Percentiles rank a stretch among this genome's conserved stretches.
Conservation (phyloP, 176 grass and related monocot species). For the Ampelocalamus luodianensis region DNA sequence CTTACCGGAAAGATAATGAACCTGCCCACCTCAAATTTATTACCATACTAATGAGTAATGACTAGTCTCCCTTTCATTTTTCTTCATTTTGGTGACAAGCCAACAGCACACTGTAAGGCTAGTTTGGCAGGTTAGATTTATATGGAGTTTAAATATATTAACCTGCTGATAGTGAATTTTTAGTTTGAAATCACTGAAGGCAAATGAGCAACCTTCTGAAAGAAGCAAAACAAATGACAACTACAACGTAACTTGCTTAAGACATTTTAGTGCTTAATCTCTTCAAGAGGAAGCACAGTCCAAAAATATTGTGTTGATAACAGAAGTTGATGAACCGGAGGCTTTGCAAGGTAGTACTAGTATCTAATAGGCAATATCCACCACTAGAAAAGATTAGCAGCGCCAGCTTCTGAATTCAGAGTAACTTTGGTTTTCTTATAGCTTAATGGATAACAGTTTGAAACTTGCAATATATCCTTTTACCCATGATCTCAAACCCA, state of each 20-base stretch:
- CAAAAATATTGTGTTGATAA: not conserved
- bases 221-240: not conserved
- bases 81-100: not conserved
- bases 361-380: no score
- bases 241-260: conserved; percentile 1
- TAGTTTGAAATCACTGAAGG: not conserved
- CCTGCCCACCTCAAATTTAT: conserved; percentile 2
- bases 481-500: not conserved
- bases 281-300: conserved; percentile 1
- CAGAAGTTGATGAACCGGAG: no score
- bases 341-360: no score
- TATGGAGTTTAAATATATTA: not conserved
- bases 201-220: not conserved
- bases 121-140: not conserved
- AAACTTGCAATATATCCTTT: not conserved
- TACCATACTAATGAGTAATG: not conserved
- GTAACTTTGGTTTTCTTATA: not conserved
- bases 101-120: not conserved
- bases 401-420: no score
- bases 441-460: not conserved
- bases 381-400: no score
- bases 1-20: conserved; percentile 8
- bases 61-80: not conserved
- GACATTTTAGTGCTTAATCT: not conserved
- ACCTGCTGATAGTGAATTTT: not conserved